These are phyloP conservation scores for Candida maltosa DNA, from an alignment of 805 yeast genomes.

Conservation along the genomic window DNA sequence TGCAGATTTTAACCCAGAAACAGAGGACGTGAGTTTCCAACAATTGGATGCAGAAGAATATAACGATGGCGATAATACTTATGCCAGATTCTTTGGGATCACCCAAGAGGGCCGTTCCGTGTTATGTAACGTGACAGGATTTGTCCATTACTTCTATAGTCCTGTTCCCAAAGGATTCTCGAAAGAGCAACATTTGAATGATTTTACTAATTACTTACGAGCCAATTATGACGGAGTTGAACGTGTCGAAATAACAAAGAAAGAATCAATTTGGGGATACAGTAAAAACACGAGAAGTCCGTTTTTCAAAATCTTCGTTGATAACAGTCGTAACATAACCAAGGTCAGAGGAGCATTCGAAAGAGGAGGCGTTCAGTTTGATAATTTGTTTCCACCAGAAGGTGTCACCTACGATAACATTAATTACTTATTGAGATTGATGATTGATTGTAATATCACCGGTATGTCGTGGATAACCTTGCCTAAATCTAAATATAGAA, in stretches of 20 bases:
- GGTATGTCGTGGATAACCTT: constrained; percentile 98
- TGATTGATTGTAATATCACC: constrained; percentile 88
- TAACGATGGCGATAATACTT: constrained; percentile 50
- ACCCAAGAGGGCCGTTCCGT: constrained; percentile 86
- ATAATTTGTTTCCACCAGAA: constrained; percentile 55
- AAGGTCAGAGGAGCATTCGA: constrained; percentile 80
- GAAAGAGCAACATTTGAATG: constrained; percentile 47
- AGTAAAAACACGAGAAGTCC: constrained; percentile 75
- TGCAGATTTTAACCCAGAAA: constrained; percentile 42
- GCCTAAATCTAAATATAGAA: constrained; percentile 66
- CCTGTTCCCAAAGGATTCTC: constrained; percentile 84
- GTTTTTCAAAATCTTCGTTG: constrained; percentile 70
- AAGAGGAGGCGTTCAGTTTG: constrained; percentile 67
- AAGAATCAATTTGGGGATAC: constrained; percentile 93
- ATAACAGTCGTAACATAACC: constrained; percentile 63
- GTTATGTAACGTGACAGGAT: constrained; percentile 85
- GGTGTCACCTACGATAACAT: constrained; percentile 84
- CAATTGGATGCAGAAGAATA: constrained; percentile 95
- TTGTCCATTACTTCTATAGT: constrained; percentile 84
- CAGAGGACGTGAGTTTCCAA: constrained; percentile 68
- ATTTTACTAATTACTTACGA: constrained; percentile 45
- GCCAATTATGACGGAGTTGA: constrained; percentile 55
- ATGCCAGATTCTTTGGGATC: constrained; percentile 88
- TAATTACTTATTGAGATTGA: constrained; percentile 77
- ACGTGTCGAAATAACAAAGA: constrained; percentile 60